Base-by-base conservation (phyloP, 1,139 yeast species). In the Ogataea hybrid region DNA sequence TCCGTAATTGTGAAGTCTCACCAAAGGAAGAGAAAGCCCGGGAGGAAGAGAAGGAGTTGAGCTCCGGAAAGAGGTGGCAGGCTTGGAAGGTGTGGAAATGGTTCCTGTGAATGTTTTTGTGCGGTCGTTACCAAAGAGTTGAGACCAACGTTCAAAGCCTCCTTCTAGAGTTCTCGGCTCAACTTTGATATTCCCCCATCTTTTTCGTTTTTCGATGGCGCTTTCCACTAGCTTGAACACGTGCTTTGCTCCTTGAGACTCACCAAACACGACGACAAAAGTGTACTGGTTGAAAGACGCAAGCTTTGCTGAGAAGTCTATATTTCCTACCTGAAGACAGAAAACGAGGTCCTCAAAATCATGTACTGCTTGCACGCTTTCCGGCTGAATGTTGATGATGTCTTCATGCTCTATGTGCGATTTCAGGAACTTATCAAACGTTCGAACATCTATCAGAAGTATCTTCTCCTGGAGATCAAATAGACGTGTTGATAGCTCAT, bases 1-100 rank as follows among this genome's bases (percentile, higher is more conserved):
- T 1, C 97, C 97, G 50, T 86, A 71, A 58, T 92, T 92, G 38
- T 74, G 74, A 27, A 92, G 68, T 0, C 97, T 96, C 0, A 58
- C 53, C 15, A 53, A 30, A 1, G 62, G 61, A 7, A 47, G 40
- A 8, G 37, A 23, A 7, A 30, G 11, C 8, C 25, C 35, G 6
- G 37, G 14, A 3, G 42, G 31, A 16, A 33, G 11, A 12, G 18
- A n/a, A 9, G 37, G 17, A 6, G 30, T 28, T 7, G 36, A 38
- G 29, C 15, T 25, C 20, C 28, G 40, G 20, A 25, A 33, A 9
- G 42, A 43, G 10, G 39, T 32, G 7, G 32, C 11, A 11, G 46
- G 38, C 3, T 37, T 41, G 18, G 39, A 54, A 1, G 70, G 38
- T 9, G 12, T 20, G 27, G 18, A 22, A 20, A 25, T 34, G 8